Conservation (phyloP, 2,329 filamentous ascomycete species). For the Neopestalotiopsis rosae region DNA sequence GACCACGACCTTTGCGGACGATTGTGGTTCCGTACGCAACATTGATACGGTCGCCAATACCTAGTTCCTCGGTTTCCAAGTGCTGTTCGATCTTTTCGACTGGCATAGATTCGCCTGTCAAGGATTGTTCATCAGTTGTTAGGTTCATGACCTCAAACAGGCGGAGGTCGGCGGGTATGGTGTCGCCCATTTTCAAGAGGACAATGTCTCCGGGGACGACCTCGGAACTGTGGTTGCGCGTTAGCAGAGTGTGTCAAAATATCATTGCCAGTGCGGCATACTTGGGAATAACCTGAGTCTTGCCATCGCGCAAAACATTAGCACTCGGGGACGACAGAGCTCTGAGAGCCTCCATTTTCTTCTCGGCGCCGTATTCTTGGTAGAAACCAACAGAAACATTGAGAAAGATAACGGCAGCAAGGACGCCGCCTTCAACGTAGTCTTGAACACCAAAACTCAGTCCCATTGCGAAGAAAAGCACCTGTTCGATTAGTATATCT, state of each 20-base stretch:
- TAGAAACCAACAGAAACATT: conserved; percentile 73
- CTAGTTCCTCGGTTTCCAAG: conserved; percentile 60
- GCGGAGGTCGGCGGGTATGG: conserved; percentile 75
- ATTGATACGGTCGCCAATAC: conserved; percentile 75
- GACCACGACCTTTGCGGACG: conserved; percentile 74
- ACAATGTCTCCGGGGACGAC: conserved; percentile 77
- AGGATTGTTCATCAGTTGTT: conserved; percentile 77
- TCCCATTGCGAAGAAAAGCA: conserved; percentile 79
- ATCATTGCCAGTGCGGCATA: conserved; percentile 38
- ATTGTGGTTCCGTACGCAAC: conserved; percentile 77
- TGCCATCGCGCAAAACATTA: conserved; percentile 65
- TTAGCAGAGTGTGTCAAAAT: conserved; percentile 18
- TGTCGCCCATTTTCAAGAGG: conserved; percentile 73
- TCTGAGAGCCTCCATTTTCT: conserved; percentile 69
- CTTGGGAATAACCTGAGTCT: conserved; percentile 62
- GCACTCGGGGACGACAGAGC: conserved; percentile 68
- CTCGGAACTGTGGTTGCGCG: conserved; percentile 50
- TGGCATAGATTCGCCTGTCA: conserved; percentile 78
- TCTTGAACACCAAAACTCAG: conserved; percentile 71
- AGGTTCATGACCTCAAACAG: conserved; percentile 78
- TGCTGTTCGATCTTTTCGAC: conserved; percentile 68
- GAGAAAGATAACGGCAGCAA: conserved; percentile 70
- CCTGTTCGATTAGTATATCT: conserved; percentile 48
- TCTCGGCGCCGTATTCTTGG: conserved; percentile 68
- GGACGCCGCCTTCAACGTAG: conserved; percentile 71